A percentile compares a stretch with the other conserved stretches of the same genome.
These are phyloP conservation scores for Ogataea haglerorum DNA, from an alignment of 805 yeast genomes.

Conservation along the genomic window DNA sequence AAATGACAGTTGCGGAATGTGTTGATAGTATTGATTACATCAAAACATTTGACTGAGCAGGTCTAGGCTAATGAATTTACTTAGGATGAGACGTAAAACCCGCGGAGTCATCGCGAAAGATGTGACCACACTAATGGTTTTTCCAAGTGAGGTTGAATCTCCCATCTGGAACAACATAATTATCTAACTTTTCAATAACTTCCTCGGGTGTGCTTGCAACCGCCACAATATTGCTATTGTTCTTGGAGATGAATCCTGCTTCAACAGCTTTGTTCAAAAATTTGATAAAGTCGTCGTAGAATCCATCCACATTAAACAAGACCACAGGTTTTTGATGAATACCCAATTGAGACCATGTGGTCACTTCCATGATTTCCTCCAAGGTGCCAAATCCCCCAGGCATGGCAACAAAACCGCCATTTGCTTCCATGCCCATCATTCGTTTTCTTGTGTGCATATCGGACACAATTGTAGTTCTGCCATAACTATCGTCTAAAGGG, in stretches of 20 bases:
- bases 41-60: constrained; percentile 25
- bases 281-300: constrained; percentile 63
- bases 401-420: constrained; percentile 75
- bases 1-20: constrained; percentile 76
- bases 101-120: no score
- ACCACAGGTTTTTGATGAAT: constrained; percentile 82
- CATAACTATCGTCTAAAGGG: constrained; percentile 56
- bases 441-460: constrained; percentile 91
- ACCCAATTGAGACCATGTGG: constrained; percentile 88
- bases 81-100: no score
- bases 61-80: no score
- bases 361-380: constrained; percentile 86
- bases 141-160: constrained; percentile 73
- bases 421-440: constrained; percentile 82
- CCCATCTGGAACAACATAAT: constrained; percentile 66
- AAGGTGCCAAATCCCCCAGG: constrained; percentile 93
- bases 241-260: constrained; percentile 64
- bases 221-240: constrained; percentile 63
- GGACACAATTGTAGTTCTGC: constrained; percentile 73
- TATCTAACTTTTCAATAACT: constrained; percentile 57
- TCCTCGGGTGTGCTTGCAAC: constrained; percentile 69
- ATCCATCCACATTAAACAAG: constrained; percentile 74
- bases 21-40: constrained; percentile 65
- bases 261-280: constrained; percentile 60
- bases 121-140: constrained; percentile 8